Conservation (phyloP, 441 rosid species). For the Rhodomyrtus psidioides region DNA sequence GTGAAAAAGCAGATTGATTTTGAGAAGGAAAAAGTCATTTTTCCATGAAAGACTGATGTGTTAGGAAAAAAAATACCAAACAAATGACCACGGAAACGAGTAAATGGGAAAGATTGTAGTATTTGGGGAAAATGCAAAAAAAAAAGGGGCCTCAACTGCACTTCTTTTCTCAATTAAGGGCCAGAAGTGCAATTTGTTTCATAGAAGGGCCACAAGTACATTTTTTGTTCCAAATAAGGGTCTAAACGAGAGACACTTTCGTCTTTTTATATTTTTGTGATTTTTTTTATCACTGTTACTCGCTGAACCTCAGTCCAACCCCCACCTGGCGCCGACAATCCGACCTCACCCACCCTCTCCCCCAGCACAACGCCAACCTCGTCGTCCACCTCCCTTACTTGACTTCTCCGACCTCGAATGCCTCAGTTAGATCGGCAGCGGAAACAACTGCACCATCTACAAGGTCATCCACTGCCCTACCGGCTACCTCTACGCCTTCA, state of each 20-base stretch:
- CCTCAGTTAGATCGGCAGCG: conserved; percentile 1
- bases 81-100: not conserved
- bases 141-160: too few relatives aligned
- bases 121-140: too few relatives aligned
- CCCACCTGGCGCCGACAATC: not conserved
- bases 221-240: too few relatives aligned
- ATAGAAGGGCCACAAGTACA: too few relatives aligned
- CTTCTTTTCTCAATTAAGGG: too few relatives aligned
- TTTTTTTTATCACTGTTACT: not conserved
- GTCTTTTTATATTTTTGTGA: too few relatives aligned
- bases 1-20: not conserved
- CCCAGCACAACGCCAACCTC: not conserved
- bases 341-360: conserved; percentile 1
- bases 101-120: not conserved
- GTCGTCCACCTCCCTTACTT: not conserved
- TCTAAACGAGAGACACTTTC: too few relatives aligned
- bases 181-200: too few relatives aligned
- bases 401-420: not conserved
- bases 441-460: too few relatives aligned
- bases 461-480: too few relatives aligned
- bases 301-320: not conserved
- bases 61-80: not conserved
- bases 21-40: not conserved
- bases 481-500: too few relatives aligned
- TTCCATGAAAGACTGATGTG: not conserved